Percentiles rank a stretch among this genome's conserved stretches.
Conservation (phyloP, 129 eudicot species). For the Scalesia atractyloides region DNA sequence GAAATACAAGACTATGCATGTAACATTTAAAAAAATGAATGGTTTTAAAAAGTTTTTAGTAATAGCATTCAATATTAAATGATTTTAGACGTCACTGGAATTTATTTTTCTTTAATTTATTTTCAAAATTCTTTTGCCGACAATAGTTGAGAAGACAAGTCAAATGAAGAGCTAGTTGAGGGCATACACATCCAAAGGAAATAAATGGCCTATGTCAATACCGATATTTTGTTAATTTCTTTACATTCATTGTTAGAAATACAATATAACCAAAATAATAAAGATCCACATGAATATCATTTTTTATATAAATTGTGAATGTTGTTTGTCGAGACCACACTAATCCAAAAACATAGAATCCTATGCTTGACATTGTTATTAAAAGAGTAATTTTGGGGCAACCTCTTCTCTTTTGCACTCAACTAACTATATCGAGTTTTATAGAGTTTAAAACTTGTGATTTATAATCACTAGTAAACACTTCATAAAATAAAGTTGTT, state of each 20-base stretch:
- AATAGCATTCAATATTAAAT: too few relatives aligned
- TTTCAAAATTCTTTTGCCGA: neutral
- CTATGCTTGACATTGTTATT: neutral
- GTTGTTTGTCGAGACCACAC: too few relatives aligned
- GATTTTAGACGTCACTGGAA: too few relatives aligned
- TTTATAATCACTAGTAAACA: too few relatives aligned
- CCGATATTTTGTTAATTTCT: neutral
- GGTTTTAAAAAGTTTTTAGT: too few relatives aligned
- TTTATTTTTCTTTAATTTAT: too few relatives aligned
- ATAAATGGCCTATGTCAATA: neutral
- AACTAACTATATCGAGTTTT: neutral
- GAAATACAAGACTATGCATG: too few relatives aligned
- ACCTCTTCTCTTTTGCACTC: neutral
- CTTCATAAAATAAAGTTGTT: too few relatives aligned
- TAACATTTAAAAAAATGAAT: too few relatives aligned
- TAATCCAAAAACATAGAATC: too few relatives aligned
- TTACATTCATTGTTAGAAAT: neutral
- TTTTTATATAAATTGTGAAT: too few relatives aligned
- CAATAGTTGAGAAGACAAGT: neutral
- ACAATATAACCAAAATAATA: neutral
- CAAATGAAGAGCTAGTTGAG: neutral
- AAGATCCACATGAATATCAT: neutral
- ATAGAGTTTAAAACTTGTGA: neutral
- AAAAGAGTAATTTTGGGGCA: neutral
- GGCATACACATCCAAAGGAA: neutral